These are phyloP conservation scores for Leccinum angustisporum DNA, from an alignment of 1,284 basidiomycete genomes.

Conservation along the genomic window DNA sequence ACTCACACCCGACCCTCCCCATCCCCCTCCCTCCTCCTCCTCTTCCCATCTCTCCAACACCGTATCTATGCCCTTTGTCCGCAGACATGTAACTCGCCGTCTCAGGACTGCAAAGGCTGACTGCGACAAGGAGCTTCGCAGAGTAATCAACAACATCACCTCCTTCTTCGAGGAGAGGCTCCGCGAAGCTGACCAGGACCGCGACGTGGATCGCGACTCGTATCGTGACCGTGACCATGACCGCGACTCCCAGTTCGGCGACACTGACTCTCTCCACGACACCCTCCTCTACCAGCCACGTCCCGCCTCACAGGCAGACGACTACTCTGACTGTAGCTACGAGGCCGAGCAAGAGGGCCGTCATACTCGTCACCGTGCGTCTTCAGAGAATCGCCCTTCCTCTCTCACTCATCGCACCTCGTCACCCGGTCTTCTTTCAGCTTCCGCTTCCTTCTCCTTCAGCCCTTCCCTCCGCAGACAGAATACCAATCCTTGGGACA, in stretches of 20 bases:
- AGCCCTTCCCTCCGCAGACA: constrained; percentile 72
- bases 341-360: constrained; percentile 70
- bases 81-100: constrained; percentile 90
- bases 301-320: constrained; percentile 59
- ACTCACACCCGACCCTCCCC: constrained; percentile 55
- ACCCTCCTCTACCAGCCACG: constrained; percentile 57
- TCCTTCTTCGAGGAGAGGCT: constrained; percentile 90
- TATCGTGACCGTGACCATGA: constrained; percentile 48
- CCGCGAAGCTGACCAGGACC: constrained; percentile 67
- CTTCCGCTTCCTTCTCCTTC: constrained; percentile 53
- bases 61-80: constrained; percentile 88
- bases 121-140: constrained; percentile 93
- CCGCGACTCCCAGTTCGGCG: constrained; percentile 52
- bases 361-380: constrained; percentile 77
- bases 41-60: constrained; percentile 57
- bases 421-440: constrained; percentile 55
- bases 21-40: not conserved
- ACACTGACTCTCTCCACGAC: constrained; percentile 57
- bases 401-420: constrained; percentile 56
- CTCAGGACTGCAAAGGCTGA: constrained; percentile 92
- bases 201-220: constrained; percentile 58
- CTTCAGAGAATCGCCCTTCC: constrained; percentile 45
- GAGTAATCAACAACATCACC: constrained; percentile 92
- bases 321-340: constrained; percentile 76
- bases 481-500: constrained; percentile 64